phyloP scores from a whole-genome alignment of 352 stramenopile genomes.

The Plasmopara viticola region DNA sequence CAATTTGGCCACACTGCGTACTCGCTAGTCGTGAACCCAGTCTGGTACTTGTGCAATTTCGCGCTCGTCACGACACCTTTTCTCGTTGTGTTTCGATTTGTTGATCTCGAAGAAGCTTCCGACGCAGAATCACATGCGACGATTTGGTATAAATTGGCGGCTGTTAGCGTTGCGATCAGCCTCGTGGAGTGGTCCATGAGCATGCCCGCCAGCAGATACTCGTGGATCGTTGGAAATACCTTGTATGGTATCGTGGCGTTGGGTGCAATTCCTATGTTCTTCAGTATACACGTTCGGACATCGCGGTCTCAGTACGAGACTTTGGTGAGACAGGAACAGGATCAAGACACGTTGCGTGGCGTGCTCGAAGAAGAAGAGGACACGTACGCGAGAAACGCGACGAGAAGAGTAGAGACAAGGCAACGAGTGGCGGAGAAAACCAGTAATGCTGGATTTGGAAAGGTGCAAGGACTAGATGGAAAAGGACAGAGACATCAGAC shows the following conservation, averaged over 20 bases:
- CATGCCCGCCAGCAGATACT: conserved; percentile 36
- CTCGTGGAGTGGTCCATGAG: conserved; percentile 68
- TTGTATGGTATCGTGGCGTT: conserved; percentile 68
- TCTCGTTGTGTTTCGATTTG: conserved; percentile 66
- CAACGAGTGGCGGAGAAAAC: not conserved
- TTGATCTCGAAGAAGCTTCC: conserved; percentile 18
- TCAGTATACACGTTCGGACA: conserved; percentile 48
- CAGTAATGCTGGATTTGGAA: not conserved
- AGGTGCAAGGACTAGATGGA: not conserved
- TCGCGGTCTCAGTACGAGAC: conserved; percentile 46
- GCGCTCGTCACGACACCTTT: conserved; percentile 68
- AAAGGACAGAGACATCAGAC: conserved; percentile 12
- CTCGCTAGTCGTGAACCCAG: conserved; percentile 54
- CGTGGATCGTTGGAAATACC: conserved; percentile 78
- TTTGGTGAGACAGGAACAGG: conserved; percentile 27
- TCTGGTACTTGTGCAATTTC: conserved; percentile 80
- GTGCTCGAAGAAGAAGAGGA: conserved; percentile 16
- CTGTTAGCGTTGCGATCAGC: conserved; percentile 44
- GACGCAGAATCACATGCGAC: conserved; percentile 22
- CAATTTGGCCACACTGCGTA: conserved; percentile 64
- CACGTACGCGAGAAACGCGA: not conserved
- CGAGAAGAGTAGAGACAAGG: not conserved
- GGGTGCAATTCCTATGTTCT: conserved; percentile 62
- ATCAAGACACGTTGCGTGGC: conserved; percentile 10
- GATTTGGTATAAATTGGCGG: conserved; percentile 47